These are phyloP conservation scores for Blastobotrys arbuscula DNA, from an alignment of 1,139 yeast genomes.

Conservation along the genomic window DNA sequence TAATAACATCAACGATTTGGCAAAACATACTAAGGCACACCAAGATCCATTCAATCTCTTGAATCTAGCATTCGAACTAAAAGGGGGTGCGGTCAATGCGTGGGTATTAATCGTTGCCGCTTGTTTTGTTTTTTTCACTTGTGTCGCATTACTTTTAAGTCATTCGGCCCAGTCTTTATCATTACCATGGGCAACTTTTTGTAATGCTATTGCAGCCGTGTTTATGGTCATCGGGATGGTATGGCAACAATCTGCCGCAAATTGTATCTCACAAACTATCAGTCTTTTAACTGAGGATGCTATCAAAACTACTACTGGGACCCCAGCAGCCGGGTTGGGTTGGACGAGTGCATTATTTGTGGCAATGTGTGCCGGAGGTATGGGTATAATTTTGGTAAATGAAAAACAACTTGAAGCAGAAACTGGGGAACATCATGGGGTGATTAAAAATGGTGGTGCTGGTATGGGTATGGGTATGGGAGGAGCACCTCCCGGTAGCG, in stretches of 20 bases:
- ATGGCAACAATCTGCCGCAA: constrained; percentile 27
- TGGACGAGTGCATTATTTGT: constrained; percentile 23
- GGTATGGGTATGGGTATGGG: neutral
- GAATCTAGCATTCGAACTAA: constrained; percentile 15
- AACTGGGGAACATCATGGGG: constrained; percentile 14
- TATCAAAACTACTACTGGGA: constrained; percentile 17
- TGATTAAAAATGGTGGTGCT: constrained; percentile 9
- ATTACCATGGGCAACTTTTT: constrained; percentile 20
- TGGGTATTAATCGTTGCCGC: constrained; percentile 22
- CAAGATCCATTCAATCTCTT: constrained; percentile 26
- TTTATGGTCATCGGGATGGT: constrained; percentile 24
- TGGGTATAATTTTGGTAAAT: constrained; percentile 19
- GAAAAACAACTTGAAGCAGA: constrained; percentile 15
- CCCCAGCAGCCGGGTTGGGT: constrained; percentile 23
- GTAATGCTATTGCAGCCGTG: constrained; percentile 19
- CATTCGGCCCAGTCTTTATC: constrained; percentile 16
- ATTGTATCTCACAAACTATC: constrained; percentile 17
- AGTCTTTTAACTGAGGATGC: constrained; percentile 17
- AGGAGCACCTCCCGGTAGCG: neutral
- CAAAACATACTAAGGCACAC: neutral
- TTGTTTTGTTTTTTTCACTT: constrained; percentile 16
- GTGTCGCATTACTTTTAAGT: constrained; percentile 18
- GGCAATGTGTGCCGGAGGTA: constrained; percentile 17
- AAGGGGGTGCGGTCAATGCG: constrained; percentile 15
- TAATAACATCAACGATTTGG: constrained; percentile 17